phyloP scores from a whole-genome alignment of 2,329 filamentous ascomycete species.

The Torrubiella hemipterigena region DNA sequence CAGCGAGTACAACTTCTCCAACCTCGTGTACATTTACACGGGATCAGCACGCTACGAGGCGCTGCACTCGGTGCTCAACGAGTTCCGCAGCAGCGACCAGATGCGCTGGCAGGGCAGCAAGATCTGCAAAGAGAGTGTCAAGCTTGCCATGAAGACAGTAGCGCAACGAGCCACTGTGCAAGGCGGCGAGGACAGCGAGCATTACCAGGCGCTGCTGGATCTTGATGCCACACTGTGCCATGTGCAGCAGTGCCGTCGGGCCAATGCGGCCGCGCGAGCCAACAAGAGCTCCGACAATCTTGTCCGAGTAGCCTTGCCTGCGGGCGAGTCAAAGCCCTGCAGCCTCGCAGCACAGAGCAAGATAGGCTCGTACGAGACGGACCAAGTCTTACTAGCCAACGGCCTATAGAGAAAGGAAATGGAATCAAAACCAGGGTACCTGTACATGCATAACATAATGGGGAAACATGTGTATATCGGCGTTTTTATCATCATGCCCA shows the following conservation, averaged over 20 bases:
- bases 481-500: too few relatives aligned
- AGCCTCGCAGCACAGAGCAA: too few relatives aligned
- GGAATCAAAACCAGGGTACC: too few relatives aligned
- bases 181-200: conserved; percentile 6
- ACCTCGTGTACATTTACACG: conserved; percentile 21
- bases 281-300: too few relatives aligned
- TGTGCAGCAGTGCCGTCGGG: conserved; percentile 12
- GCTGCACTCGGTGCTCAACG: conserved; percentile 16
- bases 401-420: too few relatives aligned
- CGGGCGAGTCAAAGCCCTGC: too few relatives aligned
- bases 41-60: conserved; percentile 17
- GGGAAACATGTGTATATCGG: too few relatives aligned
- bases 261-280: too few relatives aligned
- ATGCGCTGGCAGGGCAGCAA: conserved; percentile 24
- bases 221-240: conserved; percentile 14
- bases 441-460: too few relatives aligned
- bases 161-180: conserved; percentile 13
- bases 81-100: conserved; percentile 15
- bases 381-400: too few relatives aligned
- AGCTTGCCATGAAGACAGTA: conserved; percentile 22
- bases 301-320: too few relatives aligned
- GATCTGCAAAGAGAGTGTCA: conserved; percentile 24
- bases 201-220: conserved; percentile 12
- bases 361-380: too few relatives aligned
- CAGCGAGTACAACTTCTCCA: conserved; percentile 24